Conservation (phyloP, 208 protist species). For the Trypanosoma scelopori region DNA sequence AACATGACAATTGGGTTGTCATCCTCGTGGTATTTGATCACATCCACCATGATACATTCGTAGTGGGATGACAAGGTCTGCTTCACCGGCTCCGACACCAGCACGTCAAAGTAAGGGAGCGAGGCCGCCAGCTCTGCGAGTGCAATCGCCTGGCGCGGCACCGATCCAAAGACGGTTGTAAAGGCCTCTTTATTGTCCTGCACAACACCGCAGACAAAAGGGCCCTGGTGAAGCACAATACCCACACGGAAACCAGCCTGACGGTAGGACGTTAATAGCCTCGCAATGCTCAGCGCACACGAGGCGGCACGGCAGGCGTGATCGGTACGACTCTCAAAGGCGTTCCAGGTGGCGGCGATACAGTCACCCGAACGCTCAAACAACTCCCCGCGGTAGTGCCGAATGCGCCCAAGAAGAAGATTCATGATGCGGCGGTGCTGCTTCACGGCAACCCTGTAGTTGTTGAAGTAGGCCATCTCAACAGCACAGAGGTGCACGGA, state of each 20-base stretch:
- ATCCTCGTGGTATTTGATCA: conserved; percentile 49
- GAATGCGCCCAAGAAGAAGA: conserved; percentile 69
- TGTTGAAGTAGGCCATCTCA: conserved; percentile 63
- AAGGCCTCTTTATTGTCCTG: conserved; percentile 81
- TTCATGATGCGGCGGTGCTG: conserved; percentile 80
- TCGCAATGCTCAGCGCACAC: conserved; percentile 71
- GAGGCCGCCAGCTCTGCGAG: conserved; percentile 63
- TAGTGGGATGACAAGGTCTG: conserved; percentile 64
- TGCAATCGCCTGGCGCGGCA: conserved; percentile 53
- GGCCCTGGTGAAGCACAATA: conserved; percentile 78
- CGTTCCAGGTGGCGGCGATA: conserved; percentile 80
- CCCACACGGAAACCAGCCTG: conserved; percentile 67
- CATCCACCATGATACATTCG: conserved; percentile 83
- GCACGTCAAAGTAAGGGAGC: conserved; percentile 47
- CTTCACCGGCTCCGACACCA: conserved; percentile 80
- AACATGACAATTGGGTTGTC: conserved; percentile 69
- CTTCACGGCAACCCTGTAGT: conserved; percentile 52
- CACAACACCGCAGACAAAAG: conserved; percentile 75
- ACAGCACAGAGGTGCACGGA: conserved; percentile 58
- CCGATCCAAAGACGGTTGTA: conserved; percentile 74
- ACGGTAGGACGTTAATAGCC: conserved; percentile 48
- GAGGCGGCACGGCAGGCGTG: conserved; percentile 66
- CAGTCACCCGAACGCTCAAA: conserved; percentile 76
- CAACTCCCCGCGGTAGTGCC: conserved; percentile 63
- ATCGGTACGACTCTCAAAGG: conserved; percentile 73